Percentiles rank a stretch among this genome's conserved stretches.
phyloP scores from a whole-genome alignment of 768 basidiomycete genomes.

The Agrocybe pediades region DNA sequence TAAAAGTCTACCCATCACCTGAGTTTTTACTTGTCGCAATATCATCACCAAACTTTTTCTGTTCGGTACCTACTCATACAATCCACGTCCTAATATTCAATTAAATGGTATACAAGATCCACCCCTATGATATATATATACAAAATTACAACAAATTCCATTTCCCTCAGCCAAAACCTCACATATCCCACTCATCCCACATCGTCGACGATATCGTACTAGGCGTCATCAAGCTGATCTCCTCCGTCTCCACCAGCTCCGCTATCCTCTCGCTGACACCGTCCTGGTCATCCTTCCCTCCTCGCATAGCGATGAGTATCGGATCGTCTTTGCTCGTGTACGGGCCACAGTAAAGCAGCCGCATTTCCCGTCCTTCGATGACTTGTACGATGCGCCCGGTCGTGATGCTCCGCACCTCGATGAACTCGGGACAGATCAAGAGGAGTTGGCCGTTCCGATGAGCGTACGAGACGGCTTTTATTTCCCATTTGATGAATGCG shows the following conservation, averaged over 20 bases:
- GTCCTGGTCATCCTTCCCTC: conserved; percentile 54
- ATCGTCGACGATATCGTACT: conserved; percentile 26
- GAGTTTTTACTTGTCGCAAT: too few species aligned
- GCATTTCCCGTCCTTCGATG: conserved; percentile 72
- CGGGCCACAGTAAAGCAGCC: conserved; percentile 55
- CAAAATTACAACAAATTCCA: background rate
- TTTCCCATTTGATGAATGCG: conserved; percentile 80
- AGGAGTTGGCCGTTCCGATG: conserved; percentile 64
- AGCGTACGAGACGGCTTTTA: conserved; percentile 61
- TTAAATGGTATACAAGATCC: background rate
- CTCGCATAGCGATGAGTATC: conserved; percentile 66
- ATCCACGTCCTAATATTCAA: background rate
- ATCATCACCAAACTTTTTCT: too few species aligned
- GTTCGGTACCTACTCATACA: too few species aligned
- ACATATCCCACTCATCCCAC: conserved; percentile 84
- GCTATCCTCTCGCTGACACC: conserved; percentile 65
- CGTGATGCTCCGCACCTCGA: conserved; percentile 69
- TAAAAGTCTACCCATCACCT: too few species aligned
- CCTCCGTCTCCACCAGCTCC: conserved; percentile 71
- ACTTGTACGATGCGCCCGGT: conserved; percentile 80
- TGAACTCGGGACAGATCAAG: conserved; percentile 72
- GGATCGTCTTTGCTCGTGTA: conserved; percentile 41
- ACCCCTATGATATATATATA: background rate
- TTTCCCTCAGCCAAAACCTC: conserved; percentile 5
- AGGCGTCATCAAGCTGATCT: conserved; percentile 41